Conservation (phyloP, 768 basidiomycete genomes). For the Leccinum variicolor region DNA sequence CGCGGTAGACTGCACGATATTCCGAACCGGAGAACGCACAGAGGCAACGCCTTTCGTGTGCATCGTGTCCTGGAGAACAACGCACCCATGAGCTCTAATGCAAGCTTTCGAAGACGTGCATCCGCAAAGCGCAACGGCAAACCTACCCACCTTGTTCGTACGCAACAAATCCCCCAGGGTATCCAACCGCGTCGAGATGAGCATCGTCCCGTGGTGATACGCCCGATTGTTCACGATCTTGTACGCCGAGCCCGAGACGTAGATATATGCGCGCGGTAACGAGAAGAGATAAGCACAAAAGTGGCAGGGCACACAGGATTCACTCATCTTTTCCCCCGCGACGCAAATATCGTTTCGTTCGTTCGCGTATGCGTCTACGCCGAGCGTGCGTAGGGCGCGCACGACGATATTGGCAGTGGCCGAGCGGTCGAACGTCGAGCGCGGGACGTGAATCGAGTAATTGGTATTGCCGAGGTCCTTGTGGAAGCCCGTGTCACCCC, state of each 20-base stretch:
- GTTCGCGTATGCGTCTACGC: constrained; percentile 75
- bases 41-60: constrained; percentile 84
- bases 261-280: constrained; percentile 6
- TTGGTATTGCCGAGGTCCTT: constrained; percentile 98
- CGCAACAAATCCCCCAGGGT: constrained; percentile 71
- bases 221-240: constrained; percentile 88
- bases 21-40: constrained; percentile 89
- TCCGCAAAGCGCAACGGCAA: not conserved
- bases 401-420: constrained; percentile 76
- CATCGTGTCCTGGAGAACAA: constrained; percentile 62
- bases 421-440: constrained; percentile 74
- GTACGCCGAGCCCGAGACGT: constrained; percentile 98
- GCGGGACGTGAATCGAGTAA: constrained; percentile 89
- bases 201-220: constrained; percentile 99
- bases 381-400: constrained; percentile 72
- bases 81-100: not conserved
- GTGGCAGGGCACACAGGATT: not conserved
- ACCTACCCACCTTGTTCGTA: constrained; percentile 58
- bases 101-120: not conserved
- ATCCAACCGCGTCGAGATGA: constrained; percentile 77
- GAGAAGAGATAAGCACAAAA: not conserved
- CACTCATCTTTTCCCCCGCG: constrained; percentile 82
- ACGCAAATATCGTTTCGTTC: constrained; percentile 92
- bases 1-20: constrained; percentile 56
- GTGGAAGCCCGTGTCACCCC: not conserved